Evolutionary conservation across 257 asterid species (phyloP), one percentile per base, ranked within the genome.

Genomic region (Cordia subcordata): DNA sequence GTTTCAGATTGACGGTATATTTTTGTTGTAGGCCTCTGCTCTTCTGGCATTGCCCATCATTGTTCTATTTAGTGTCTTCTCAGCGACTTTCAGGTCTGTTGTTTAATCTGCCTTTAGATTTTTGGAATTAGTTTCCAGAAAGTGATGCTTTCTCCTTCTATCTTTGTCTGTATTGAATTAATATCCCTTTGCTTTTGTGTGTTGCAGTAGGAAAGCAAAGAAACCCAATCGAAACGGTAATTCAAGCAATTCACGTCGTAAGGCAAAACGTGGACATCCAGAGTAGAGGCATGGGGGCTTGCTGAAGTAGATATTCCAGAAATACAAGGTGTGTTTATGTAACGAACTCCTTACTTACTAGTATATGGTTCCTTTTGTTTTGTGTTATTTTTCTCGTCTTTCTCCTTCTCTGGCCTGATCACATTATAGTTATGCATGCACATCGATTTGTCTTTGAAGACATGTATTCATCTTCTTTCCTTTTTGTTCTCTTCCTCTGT

Each of bases 21-120:
- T 20, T 64, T 22, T 69, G 67, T 64, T 60, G 55, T 62, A 88
- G 95, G 96, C 96, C 58, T 88, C 96, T 9, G 88, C 82, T 0
- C 54, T 88, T 21, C 79, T 85, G 80, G 96, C 93, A 64, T 62
- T 88, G 75, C 96, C 96, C 1, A 35, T 79, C 72, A 61, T 85
- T 6, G 38, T 80, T 64, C 66, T 79, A 39, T 64, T 72, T 69
- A 85, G 72, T 63, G 19, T 78, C 37, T 72, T 59, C 22, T 77
- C 86, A 16, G 69, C 82, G 47, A 37, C 75, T 69, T 80, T 76
- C 75, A 8, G 93, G 94, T 88, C 55, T 77, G 94, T 77, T 51
- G 52, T 37, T 49, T 58, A 46, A 15, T 21, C 45, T 65, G 46
- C 50, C 62, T 10, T 58, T 21, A 35, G 4, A n/a, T 10, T 49